Conservation (phyloP, 106 monocot genomes). For the Acanthochlamys bracteata region DNA sequence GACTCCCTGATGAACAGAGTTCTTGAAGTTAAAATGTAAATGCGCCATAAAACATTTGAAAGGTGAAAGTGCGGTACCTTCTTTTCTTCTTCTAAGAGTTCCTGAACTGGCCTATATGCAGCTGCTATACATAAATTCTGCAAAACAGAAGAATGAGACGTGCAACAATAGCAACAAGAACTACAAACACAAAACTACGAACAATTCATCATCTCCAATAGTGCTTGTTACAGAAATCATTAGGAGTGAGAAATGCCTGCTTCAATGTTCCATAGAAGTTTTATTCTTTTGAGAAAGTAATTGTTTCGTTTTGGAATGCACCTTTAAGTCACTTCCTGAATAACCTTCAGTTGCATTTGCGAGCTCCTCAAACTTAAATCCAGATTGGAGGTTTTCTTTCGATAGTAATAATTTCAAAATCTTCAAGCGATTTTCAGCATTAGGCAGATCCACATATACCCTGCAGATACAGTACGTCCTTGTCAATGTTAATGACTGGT, state of each 20-base stretch:
- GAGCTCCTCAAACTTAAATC: slow-evolving; percentile 64
- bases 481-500: too few species aligned
- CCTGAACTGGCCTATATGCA: slow-evolving; percentile 94
- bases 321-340: slow-evolving; percentile 99
- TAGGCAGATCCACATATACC: slow-evolving; percentile 92
- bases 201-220: too few species aligned
- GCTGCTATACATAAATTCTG: slow-evolving; percentile 97
- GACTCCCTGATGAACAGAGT: slow-evolving; percentile 28
- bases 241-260: background rate
- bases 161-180: background rate
- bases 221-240: too few species aligned
- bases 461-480: slow-evolving; percentile 19
- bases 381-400: slow-evolving; percentile 59
- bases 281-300: too few species aligned
- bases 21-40: background rate
- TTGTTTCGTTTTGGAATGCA: slow-evolving; percentile 6
- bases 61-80: slow-evolving; percentile 30
- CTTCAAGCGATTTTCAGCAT: slow-evolving; percentile 71
- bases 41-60: background rate
- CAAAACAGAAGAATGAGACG: slow-evolving; percentile 11
- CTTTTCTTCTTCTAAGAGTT: slow-evolving; percentile 85
- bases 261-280: too few species aligned
- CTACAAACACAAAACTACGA: background rate
- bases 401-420: slow-evolving; percentile 73
- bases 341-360: slow-evolving; percentile 96